Evolutionary conservation across 352 stramenopile genomes (phyloP).

Genomic region (Globisporangium nunn): DNA sequence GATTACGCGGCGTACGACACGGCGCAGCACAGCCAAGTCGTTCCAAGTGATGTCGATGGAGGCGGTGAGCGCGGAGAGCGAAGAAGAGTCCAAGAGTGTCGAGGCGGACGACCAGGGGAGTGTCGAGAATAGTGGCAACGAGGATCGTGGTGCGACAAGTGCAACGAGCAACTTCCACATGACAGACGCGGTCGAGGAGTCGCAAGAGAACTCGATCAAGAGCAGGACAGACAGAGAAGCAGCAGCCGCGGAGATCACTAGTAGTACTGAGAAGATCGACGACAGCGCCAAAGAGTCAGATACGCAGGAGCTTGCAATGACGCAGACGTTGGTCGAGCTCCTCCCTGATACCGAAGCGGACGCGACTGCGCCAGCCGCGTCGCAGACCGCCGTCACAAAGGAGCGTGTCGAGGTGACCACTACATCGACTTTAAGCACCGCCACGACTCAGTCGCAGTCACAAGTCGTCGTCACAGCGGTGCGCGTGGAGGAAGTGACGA

Average conservation of each 20-base stretch:
- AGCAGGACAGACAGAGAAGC: background rate
- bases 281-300: background rate
- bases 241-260: background rate
- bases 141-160: background rate
- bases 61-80: conserved; percentile 15
- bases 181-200: background rate
- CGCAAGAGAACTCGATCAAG: background rate
- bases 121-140: background rate
- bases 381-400: background rate
- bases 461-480: background rate
- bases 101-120: background rate
- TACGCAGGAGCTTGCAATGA: conserved; percentile 4
- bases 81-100: conserved; percentile 19
- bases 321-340: conserved; percentile 6
- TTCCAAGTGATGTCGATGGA: conserved; percentile 16
- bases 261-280: no score
- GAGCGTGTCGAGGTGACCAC: background rate
- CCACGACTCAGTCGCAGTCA: background rate
- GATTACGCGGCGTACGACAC: conserved; percentile 18
- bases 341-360: background rate
- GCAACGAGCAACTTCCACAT: background rate
- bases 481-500: background rate
- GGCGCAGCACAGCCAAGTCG: conserved; percentile 24
- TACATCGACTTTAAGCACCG: background rate
- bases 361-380: background rate